Evolutionary conservation across 352 stramenopile species (phyloP), one percentile per base, ranked within the genome.

Genomic region (Pseudoperonospora humuli): DNA sequence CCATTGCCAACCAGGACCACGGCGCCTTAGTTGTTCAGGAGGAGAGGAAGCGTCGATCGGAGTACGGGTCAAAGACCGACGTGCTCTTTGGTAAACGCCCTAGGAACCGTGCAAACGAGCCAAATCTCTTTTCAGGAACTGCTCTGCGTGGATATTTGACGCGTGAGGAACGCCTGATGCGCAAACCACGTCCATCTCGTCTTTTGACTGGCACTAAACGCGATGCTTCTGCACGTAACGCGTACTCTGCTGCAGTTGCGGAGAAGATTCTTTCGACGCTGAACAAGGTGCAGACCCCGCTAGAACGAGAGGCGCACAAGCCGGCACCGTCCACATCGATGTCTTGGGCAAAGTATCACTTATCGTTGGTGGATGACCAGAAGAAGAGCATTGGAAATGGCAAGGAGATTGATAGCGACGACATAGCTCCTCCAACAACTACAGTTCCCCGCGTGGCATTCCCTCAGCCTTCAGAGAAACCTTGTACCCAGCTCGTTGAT

Each of bases 291-390:
- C 71, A 93, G 50, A 85, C 66, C 18, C 81, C 81, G 19, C 42
- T 93, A n/a, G 70, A 84, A 25, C 60, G 62, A 21, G 76, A 90
- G 54, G 61, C 71, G 0, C 67, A 73, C 37, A 88, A 91, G 38
- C 81, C 81, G 9, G 84, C 70, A 17, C 75, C 75, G 10, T 84
- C 74, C 8, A 88, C 75, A 21, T 86, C 79, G 20, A 50, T 88
- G 54, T 90, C 79, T 8, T 93, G 82, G 82, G 75, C 75, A 1
- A 93, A 92, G 43, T 87, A 89, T 43, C 71, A 90, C n/a, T 49
- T 90, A 7, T 70, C 81, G 4, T 17, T 87, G 17, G 49, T 62
- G 6, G 66, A 81, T 3, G 50, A 64, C 14, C 29, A 67, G 7
- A 54, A 20, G 20, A 48, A 51, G 7, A 41, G 11, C 11, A 11